Evolutionary conservation across 495 filamentous ascomycete species (phyloP).

Genomic region (Choiromyces venosus): DNA sequence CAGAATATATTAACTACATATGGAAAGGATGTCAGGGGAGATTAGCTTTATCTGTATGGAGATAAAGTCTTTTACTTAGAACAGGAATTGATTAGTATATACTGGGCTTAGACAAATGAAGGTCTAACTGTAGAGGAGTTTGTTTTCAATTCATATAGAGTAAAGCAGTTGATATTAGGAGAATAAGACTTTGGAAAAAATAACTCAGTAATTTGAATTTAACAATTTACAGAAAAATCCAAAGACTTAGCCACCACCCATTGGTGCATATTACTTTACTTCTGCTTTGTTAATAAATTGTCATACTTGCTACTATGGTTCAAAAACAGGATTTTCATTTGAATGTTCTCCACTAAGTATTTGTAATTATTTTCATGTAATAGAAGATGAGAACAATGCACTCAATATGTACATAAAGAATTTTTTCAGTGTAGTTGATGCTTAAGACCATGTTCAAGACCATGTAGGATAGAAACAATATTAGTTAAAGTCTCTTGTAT

Average conservation of each 20-base stretch:
- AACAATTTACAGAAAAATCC: neutral
- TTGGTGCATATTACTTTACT: neutral
- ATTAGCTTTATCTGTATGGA: neutral
- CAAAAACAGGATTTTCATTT: neutral
- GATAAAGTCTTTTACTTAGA: neutral
- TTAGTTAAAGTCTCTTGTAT: neutral
- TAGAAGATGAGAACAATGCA: neutral
- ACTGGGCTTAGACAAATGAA: neutral
- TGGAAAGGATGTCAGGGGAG: neutral
- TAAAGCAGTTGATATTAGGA: neutral
- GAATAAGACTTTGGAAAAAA: neutral
- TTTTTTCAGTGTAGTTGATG: neutral
- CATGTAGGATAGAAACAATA: neutral
- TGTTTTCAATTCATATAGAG: neutral
- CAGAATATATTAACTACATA: neutral
- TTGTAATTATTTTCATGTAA: neutral
- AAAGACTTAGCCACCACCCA: neutral
- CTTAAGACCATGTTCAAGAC: neutral
- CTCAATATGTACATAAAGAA: neutral
- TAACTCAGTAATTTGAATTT: neutral
- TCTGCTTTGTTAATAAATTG: neutral
- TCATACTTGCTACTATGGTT: neutral
- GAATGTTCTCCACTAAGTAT: neutral
- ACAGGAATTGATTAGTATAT: neutral
- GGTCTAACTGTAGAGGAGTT: accelerated